Base-by-base conservation (phyloP, 169 alveolate species). In the Eimeria zaria region DNA sequence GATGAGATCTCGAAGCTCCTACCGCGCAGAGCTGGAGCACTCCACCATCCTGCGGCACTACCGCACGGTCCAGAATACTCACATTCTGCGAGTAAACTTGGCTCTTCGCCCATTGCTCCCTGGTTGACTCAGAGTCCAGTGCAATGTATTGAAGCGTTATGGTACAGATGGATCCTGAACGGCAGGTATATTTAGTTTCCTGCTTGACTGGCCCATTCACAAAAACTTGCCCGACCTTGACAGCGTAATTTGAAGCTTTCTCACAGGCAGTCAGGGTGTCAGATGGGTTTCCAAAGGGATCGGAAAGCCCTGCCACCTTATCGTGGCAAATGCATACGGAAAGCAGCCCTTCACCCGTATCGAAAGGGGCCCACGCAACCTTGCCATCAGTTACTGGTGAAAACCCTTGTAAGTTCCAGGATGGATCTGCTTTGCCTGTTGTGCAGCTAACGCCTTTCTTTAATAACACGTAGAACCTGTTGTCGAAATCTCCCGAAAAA, bases 291-390 rank as follows among this genome's bases (percentile, higher is more conserved):
- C 93, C 81, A 44, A 62, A 60, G 0, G 93, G 81, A 24, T 87
- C 93, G 30, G 64, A 58, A 16, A 87, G 81, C 20, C 93, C 93
- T 11, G 78, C 83, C 55, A 60, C 93, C 46, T 44, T 87, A 71
- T 87, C 81, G 44, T 87, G 93, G 36, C 93, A 87, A 18, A 87
- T 36, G 93, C 93, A 87, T 22, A 87, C 83, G 39, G 93, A 87
- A 33, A 87, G 64, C 20, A 44, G 67, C 48, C 93, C 93, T 48
- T 24, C 22, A 18, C 93, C 93, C 44, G 44, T 24, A 51, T 62
- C 62, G 46, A 87, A 87, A 24, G 93, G 74, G 24, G 62, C 51
- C 93, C 93, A 87, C 36, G 93, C 53, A 33, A 83, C 93, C 64
- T 60, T 16, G 62, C 81, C 81, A 8, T 87, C 14, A 41, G 36